These are phyloP conservation scores for Pythium vanterpoolii DNA, from an alignment of 352 stramenopile species.

Conservation along the genomic window DNA sequence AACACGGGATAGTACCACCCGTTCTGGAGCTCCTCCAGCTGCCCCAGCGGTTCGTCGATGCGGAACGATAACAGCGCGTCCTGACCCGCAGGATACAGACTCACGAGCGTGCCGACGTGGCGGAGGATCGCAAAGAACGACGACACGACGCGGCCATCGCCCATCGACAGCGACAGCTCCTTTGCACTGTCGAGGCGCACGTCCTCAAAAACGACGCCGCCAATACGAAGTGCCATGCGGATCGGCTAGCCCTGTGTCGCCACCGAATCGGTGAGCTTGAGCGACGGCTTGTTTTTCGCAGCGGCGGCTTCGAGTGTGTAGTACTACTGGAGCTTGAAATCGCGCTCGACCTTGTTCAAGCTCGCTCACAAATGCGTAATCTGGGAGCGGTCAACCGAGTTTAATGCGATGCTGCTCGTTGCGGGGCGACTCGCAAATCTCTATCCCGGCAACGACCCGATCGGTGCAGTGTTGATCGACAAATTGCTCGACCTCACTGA, in stretches of 20 bases:
- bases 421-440: conserved; percentile 15
- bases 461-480: too few relatives aligned
- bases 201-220: conserved; percentile 55
- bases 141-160: conserved; percentile 40
- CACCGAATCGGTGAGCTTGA: conserved; percentile 67
- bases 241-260: conserved; percentile 35
- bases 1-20: conserved; percentile 30
- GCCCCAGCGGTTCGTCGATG: conserved; percentile 51
- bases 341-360: conserved; percentile 17
- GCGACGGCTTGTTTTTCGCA: conserved; percentile 7
- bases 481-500: conserved; percentile 30
- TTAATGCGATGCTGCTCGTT: conserved; percentile 14
- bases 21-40: conserved; percentile 22
- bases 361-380: conserved; percentile 7
- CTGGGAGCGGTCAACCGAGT: conserved; percentile 2
- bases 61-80: conserved; percentile 32
- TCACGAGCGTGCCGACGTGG: conserved; percentile 48
- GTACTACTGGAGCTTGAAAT: conserved; percentile 60
- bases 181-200: conserved; percentile 15
- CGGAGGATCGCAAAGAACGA: conserved; percentile 57
- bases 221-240: conserved; percentile 54
- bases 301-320: conserved; percentile 37
- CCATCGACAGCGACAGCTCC: conserved; percentile 30
- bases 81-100: conserved; percentile 38
- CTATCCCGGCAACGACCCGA: not conserved